phyloP scores from a whole-genome alignment of 805 yeast genomes.

The Lipomyces chichibuensis region DNA sequence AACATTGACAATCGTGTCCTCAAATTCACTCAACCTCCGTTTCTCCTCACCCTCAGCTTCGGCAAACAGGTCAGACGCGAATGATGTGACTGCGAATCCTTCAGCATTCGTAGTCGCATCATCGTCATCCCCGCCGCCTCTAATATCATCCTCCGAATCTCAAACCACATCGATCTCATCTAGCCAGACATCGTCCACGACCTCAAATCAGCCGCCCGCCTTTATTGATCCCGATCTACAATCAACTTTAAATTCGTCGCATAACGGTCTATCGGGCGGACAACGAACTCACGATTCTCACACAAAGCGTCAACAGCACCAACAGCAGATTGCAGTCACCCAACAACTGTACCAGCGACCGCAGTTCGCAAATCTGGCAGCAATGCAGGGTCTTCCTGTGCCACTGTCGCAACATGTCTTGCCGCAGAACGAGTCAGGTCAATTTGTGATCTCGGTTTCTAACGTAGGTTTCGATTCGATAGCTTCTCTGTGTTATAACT shows the following conservation, averaged over 20 bases:
- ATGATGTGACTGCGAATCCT: not conserved
- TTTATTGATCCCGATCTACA: not conserved
- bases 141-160: not conserved
- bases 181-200: not conserved
- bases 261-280: not conserved
- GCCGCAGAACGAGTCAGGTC: conserved; percentile 1
- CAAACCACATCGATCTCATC: conserved; percentile 1
- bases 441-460: conserved; percentile 16
- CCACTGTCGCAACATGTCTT: not conserved
- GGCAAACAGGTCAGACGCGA: not conserved
- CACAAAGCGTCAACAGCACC: not conserved
- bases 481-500: not conserved
- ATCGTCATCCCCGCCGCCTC: not conserved
- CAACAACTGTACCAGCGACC: not conserved
- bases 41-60: not conserved
- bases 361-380: not conserved
- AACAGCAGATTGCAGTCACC: not conserved
- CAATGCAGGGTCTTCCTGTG: not conserved
- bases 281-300: not conserved
- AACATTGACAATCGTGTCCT: not conserved
- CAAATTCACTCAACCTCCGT: not conserved
- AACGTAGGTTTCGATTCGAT: conserved; percentile 4
- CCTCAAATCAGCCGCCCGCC: not conserved
- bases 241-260: not conserved
- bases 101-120: not conserved